Evolutionary conservation across 2,329 filamentous ascomycete species (phyloP).

Genomic region (Xylaria hypoxylon): DNA sequence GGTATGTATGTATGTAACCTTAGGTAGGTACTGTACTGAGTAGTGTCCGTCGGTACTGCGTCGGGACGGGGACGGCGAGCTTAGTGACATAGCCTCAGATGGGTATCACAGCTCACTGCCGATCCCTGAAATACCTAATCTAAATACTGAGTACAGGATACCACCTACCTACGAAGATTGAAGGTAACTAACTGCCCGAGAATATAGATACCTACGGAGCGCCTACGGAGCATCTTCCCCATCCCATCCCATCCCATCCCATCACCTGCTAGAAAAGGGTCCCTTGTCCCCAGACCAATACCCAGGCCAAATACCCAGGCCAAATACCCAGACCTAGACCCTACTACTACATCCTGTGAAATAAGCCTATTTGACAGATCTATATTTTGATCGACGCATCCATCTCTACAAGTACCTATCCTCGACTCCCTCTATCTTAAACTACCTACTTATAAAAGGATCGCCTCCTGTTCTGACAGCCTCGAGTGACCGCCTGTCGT

Average conservation of each 20-base stretch:
- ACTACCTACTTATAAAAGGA: constrained; percentile 28
- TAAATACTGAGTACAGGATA: constrained; percentile 9
- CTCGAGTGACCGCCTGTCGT: not conserved
- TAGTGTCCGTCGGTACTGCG: no score
- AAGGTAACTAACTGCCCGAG: not conserved
- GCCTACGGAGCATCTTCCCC: constrained; percentile 25
- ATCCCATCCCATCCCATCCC: no score
- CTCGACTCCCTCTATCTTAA: not conserved
- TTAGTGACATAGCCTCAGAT: no score
- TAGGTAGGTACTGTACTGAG: not conserved
- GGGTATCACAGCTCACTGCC: constrained; percentile 28
- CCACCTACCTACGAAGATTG: not conserved
- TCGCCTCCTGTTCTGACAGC: constrained; percentile 2
- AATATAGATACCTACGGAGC: constrained; percentile 26
- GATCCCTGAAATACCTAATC: constrained; percentile 21
- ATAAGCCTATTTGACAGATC: constrained; percentile 14
- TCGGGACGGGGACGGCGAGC: constrained; percentile 23
- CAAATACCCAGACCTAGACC: not conserved
- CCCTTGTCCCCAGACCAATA: constrained; percentile 15
- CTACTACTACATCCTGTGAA: constrained; percentile 6
- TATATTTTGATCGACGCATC: constrained; percentile 32
- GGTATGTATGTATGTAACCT: not conserved
- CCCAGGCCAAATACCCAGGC: no score
- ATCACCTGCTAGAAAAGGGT: constrained; percentile 33
- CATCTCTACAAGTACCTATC: constrained; percentile 2